Conservation (phyloP, 2,329 filamentous ascomycete genomes). For the Cryphonectria japonica region DNA sequence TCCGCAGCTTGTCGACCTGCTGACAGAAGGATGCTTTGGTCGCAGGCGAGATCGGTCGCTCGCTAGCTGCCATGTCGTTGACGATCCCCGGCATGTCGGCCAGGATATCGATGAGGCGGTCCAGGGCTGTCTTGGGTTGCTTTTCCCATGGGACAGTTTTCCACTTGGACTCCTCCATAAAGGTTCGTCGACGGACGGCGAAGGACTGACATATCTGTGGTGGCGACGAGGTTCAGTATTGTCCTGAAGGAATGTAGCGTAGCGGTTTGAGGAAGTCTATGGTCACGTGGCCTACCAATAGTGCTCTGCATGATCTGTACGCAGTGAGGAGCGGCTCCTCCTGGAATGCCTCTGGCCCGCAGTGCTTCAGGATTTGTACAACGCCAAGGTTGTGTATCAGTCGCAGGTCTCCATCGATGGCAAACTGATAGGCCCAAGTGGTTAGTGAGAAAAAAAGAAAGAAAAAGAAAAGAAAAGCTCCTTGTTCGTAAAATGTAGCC, state of each 20-base stretch:
- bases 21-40: conserved; percentile 20
- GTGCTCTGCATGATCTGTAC: conserved; percentile 34
- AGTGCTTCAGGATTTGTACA: conserved; percentile 35
- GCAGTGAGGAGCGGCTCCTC: conserved; percentile 33
- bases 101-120: conserved; percentile 33
- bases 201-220: conserved; percentile 34
- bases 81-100: conserved; percentile 32
- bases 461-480: too few species aligned
- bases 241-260: background rate
- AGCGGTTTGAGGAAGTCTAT: background rate
- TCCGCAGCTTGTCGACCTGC: conserved; percentile 14
- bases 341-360: conserved; percentile 35
- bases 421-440: conserved; percentile 22
- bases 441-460: background rate
- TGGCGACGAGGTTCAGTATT: background rate
- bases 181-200: conserved; percentile 32
- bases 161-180: conserved; percentile 33
- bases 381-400: conserved; percentile 36
- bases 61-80: conserved; percentile 29
- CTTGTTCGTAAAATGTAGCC: too few species aligned
- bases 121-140: conserved; percentile 31
- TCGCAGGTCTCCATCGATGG: conserved; percentile 34
- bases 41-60: conserved; percentile 23
- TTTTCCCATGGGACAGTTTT: conserved; percentile 34
- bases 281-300: conserved; percentile 27